Evolutionary conservation across 371 early-diverging fungal genomes (phyloP), one percentile per base, ranked within the genome.

Genomic region (Capillidium rhysosporum): DNA sequence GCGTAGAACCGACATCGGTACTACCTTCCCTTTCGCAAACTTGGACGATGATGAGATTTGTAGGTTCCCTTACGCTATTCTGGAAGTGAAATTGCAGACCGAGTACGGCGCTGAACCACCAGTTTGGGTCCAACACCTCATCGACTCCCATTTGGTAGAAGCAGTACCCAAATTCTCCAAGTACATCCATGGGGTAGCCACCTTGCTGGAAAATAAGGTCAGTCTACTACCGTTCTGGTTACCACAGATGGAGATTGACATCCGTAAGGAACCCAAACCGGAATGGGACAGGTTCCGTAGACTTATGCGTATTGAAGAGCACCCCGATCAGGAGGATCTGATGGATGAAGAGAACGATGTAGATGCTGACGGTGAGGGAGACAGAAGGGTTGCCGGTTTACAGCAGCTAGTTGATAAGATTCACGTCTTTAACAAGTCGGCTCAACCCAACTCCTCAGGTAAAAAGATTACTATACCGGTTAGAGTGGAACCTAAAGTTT

Each of bases 161-260:
- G 92, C 91, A 39, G 96, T 96, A 8, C 92, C 92, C 54, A 95
- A 94, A 67, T 99, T 98, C 71, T 86, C 85, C 59, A 99, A 99
- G 68, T 99, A 92, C 69, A 82, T 96, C 40, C 98, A 99, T 66
- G 99, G 98, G 60, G 77, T 86, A 23, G 84, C 97, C 4, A 84
- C 92, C 30, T 76, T 98, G 56, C 80, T 96, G 56, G 90, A 90
- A 58, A 70, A 71, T 25, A 52, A 67, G 47, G 91, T 98, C 7
- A 73, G 80, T 16, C 72, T 92, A 43, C 75, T 98, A 53, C 99
- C 99, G 9, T 97, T 94, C 69, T 99, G 98, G 99, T 69, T 83
- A 29, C 86, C 90, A 24, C 95, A 96, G 64, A 92, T 98, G 78
- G 84, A 85, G 58, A 79, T 80, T 23, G 92, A 96, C 57, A 87